A percentile compares a stretch with the other conserved stretches of the same genome.
These are phyloP conservation scores for Drechmeria coniospora DNA, from an alignment of 2,329 filamentous ascomycete genomes.

Conservation along the genomic window DNA sequence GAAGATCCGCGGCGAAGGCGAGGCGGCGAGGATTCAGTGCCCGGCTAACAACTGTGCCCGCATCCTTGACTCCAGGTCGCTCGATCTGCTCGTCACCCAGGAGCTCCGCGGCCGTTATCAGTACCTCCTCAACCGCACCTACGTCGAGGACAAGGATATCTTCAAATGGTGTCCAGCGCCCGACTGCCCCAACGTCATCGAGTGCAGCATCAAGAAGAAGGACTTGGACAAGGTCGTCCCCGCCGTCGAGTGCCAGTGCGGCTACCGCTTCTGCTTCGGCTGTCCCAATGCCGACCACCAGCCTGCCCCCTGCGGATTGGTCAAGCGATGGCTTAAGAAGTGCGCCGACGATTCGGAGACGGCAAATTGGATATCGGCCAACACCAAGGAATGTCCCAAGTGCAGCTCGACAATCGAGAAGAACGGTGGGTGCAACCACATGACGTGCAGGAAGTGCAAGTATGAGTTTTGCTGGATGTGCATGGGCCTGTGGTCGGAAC, in stretches of 20 bases:
- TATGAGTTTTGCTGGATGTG: constrained; percentile 99
- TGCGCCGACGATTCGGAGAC: constrained; percentile 97
- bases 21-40: constrained; percentile 88
- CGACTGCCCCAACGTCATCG: constrained; percentile 87
- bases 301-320: constrained; percentile 76
- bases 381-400: constrained; percentile 95
- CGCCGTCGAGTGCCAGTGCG: constrained; percentile 73
- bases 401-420: constrained; percentile 98
- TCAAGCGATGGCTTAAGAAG: constrained; percentile 95
- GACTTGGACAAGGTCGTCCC: constrained; percentile 76
- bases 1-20: constrained; percentile 90
- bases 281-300: constrained; percentile 84
- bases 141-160: constrained; percentile 90
- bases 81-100: constrained; percentile 56
- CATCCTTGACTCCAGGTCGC: constrained; percentile 79
- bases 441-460: constrained; percentile 92
- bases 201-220: constrained; percentile 77
- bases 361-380: constrained; percentile 97
- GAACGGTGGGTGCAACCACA: constrained; percentile 95
- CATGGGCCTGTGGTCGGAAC: constrained; percentile 97
- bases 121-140: constrained; percentile 77
- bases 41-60: constrained; percentile 75
- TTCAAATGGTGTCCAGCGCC: constrained; percentile 97
- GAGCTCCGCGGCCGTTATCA: constrained; percentile 54
- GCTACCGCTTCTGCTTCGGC: constrained; percentile 86